These are phyloP conservation scores for Pestalotiopsis sp. DNA, from an alignment of 2,329 filamentous ascomycete genomes.

Conservation along the genomic window DNA sequence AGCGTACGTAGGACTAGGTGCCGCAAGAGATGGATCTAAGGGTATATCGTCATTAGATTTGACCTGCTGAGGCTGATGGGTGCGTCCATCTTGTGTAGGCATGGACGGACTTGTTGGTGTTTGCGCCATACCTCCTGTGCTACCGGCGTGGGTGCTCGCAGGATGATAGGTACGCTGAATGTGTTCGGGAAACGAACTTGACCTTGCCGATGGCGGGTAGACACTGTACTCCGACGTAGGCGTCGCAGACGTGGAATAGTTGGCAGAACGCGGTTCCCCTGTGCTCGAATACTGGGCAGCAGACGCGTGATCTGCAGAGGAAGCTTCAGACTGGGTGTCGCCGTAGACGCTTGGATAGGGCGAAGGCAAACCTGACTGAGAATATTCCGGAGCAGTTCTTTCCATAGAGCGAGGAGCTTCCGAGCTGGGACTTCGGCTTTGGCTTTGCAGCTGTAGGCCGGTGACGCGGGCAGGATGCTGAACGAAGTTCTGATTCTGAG, in stretches of 20 bases:
- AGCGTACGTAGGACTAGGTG: slow-evolving; percentile 88
- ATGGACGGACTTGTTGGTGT: slow-evolving; percentile 95
- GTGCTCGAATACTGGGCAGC: slow-evolving; percentile 86
- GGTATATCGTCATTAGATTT: slow-evolving; percentile 96
- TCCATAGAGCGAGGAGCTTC: slow-evolving; percentile 48
- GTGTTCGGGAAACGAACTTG: slow-evolving; percentile 82
- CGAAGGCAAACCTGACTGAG: slow-evolving; percentile 86
- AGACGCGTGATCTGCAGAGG: slow-evolving; percentile 88
- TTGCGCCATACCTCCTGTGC: slow-evolving; percentile 93
- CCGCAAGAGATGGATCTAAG: slow-evolving; percentile 98
- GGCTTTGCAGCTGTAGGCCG: slow-evolving; percentile 28
- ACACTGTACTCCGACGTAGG: slow-evolving; percentile 88
- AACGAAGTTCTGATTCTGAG: slow-evolving; percentile 30
- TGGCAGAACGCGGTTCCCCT: slow-evolving; percentile 74
- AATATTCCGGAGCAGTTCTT: slow-evolving; percentile 72
- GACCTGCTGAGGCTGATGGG: slow-evolving; percentile 75
- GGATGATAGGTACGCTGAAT: slow-evolving; percentile 84
- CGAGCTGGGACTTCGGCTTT: slow-evolving; percentile 26
- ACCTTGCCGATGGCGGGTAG: slow-evolving; percentile 76
- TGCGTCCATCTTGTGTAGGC: slow-evolving; percentile 80
- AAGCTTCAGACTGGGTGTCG: slow-evolving; percentile 81
- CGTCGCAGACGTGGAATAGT: slow-evolving; percentile 77
- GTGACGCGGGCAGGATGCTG: slow-evolving; percentile 32
- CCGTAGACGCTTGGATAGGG: slow-evolving; percentile 68
- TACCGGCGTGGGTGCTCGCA: slow-evolving; percentile 72